These are phyloP conservation scores for Phlyctochytrium planicorne DNA, from an alignment of 192 early-diverging fungal species.

Conservation along the genomic window DNA sequence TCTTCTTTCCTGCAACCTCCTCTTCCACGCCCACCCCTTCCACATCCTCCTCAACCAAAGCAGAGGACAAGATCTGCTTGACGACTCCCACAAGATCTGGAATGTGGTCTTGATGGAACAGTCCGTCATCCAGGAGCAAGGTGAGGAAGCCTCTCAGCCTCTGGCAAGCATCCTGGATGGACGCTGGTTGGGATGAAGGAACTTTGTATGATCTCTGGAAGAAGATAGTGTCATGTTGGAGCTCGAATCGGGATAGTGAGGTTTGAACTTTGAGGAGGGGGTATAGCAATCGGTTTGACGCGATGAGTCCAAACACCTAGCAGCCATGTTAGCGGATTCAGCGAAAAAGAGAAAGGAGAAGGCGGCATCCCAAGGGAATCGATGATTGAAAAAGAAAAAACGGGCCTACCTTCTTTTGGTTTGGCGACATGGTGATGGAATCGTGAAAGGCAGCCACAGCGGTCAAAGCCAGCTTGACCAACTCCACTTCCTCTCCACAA, in stretches of 20 bases:
- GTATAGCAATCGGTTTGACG: background rate
- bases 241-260: background rate
- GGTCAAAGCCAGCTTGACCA: background rate
- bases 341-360: background rate
- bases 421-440: background rate
- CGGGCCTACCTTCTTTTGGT: background rate
- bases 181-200: too few species aligned
- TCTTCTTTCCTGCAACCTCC: too few species aligned
- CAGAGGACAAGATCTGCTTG: conserved; percentile 23
- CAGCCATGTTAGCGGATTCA: too few species aligned
- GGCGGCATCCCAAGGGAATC: background rate
- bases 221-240: background rate
- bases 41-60: conserved; percentile 1
- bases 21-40: conserved; percentile 1
- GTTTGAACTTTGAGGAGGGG: background rate
- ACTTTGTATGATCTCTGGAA: background rate
- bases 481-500: background rate
- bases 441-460: background rate
- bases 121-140: background rate
- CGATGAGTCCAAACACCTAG: background rate
- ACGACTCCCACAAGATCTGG: conserved; percentile 20
- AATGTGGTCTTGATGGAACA: conserved; percentile 33
- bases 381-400: background rate
- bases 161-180: too few species aligned
- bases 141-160: background rate